Base-by-base conservation (phyloP, 2,329 filamentous ascomycete genomes). In the Claviceps lovelessii region DNA sequence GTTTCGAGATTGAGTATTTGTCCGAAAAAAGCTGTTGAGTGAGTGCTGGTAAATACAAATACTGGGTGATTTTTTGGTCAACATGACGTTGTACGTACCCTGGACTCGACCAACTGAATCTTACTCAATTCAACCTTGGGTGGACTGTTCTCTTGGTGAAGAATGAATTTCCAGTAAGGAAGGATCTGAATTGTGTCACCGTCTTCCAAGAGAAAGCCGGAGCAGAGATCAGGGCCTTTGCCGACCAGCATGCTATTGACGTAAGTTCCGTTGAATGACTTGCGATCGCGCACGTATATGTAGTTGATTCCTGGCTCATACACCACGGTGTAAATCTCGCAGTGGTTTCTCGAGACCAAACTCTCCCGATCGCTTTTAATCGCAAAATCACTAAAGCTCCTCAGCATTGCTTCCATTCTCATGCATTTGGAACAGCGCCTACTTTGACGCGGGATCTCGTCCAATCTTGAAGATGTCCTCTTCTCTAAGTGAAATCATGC, bases 211-310 rank as follows among this genome's bases (percentile, higher is more conserved):
- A 81, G 69, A 61, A 72, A 71, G 0, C 73, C 77, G 4, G 68
- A 61, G 1, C 72, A 69, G 15, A 72, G 60, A 1, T 66, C 44
- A 0, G 65, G 62, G 1, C 63, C 65, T n/a, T 61, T 61, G 1
- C 75, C 77, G 54, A 80, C 72, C 17, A 71, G 64, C 0, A 61
- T 51, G 0, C 64, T 69, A 55, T 81, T 79, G 42, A 82, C 72
- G 52, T 69, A 75, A 0, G 78, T 81, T 2, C 79, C 79, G 54
- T 76, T 76, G 17, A 67, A 67, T 5, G 79, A 81, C 53, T 74
- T 73, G 29, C 75, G 72, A 59, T 83, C 79, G 15, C 78, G 74
- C 33, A 80, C 76, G 58, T 80, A 82, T 45, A 81, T 64, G 54
- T 79, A 64, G 48, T 68, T 67, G 59, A 65, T 54, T 9, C 63